phyloP scores from a whole-genome alignment of 2,329 filamentous ascomycete genomes.

The Orbilia quercus region DNA sequence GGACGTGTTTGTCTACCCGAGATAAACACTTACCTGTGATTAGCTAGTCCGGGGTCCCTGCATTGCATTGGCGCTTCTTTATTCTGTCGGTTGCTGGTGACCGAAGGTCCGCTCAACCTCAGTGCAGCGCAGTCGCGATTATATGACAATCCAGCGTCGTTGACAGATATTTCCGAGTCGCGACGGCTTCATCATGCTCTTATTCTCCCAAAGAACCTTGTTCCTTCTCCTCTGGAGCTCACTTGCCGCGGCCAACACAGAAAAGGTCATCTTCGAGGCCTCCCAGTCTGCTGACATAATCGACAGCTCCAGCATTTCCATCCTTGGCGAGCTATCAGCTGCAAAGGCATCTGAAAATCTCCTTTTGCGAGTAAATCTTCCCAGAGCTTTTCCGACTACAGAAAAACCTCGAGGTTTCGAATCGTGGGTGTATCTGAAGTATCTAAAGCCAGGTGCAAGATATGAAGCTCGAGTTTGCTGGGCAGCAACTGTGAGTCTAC shows the following conservation, averaged over 20 bases:
- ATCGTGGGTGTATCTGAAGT: constrained; percentile 82
- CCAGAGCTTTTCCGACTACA: constrained; percentile 70
- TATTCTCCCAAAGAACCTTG: neutral
- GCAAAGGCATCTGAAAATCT: constrained; percentile 18
- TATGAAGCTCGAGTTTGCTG: constrained; percentile 96
- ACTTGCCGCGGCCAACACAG: constrained; percentile 75
- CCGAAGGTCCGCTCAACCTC: too few relatives aligned
- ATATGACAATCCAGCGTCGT: too few relatives aligned
- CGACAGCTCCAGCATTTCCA: constrained; percentile 65
- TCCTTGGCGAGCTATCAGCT: constrained; percentile 27
- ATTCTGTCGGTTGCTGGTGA: too few relatives aligned
- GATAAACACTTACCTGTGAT: constrained; percentile 36
- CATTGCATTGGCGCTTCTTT: neutral
- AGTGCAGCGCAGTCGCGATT: too few relatives aligned
- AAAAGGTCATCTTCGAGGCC: constrained; percentile 82
- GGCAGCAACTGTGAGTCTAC: constrained; percentile 81
- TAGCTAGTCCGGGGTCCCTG: constrained; percentile 39
- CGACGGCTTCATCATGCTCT: neutral
- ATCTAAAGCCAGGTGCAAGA: constrained; percentile 75
- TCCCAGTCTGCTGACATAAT: constrained; percentile 63
- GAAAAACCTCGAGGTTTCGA: constrained; percentile 69
- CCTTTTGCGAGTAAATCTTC: constrained; percentile 36
- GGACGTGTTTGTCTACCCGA: constrained; percentile 42
- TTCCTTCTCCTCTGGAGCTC: constrained; percentile 54
- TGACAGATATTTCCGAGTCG: neutral